A percentile compares a stretch with the other conserved stretches of the same genome.
These are phyloP conservation scores for Scopulariopsis brevicaulis DNA, from an alignment of 2,329 filamentous ascomycete species.

Conservation along the genomic window DNA sequence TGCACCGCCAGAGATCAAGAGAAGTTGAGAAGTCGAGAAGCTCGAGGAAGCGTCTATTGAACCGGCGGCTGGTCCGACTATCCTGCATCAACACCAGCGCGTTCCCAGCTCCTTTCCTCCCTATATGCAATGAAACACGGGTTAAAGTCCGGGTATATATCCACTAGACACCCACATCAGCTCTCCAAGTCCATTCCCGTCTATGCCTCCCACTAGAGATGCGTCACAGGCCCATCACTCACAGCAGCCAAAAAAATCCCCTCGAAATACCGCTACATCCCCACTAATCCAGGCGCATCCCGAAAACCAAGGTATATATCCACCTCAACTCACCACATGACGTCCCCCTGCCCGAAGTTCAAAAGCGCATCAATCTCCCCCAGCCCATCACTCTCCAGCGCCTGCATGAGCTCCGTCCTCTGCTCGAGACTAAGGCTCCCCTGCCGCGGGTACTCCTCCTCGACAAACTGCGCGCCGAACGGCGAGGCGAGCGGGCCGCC, in stretches of 20 bases:
- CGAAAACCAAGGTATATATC: background rate
- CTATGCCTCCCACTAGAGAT: no score
- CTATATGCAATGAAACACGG: background rate
- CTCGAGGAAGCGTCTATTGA: background rate
- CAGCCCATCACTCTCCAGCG: constrained; percentile 59
- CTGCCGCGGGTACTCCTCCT: constrained; percentile 28
- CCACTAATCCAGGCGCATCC: background rate
- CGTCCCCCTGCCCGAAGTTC: constrained; percentile 21
- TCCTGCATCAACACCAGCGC: background rate
- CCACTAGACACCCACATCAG: background rate
- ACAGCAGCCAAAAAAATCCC: no score
- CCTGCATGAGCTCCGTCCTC: constrained; percentile 72
- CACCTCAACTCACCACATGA: background rate
- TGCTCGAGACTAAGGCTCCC: constrained; percentile 70
- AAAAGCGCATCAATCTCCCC: constrained; percentile 50
- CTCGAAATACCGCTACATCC: no score
- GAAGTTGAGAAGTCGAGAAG: background rate
- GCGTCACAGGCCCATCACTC: no score
- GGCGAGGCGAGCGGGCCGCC: constrained; percentile 1
- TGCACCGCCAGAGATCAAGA: background rate
- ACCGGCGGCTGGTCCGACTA: background rate
- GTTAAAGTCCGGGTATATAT: background rate
- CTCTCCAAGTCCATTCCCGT: constrained; percentile 11
- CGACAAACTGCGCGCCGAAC: background rate
- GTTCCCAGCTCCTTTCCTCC: background rate